A percentile compares a stretch with the other conserved stretches of the same genome.
phyloP scores from a whole-genome alignment of 345 rosid species.

The Euphorbia peplus region DNA sequence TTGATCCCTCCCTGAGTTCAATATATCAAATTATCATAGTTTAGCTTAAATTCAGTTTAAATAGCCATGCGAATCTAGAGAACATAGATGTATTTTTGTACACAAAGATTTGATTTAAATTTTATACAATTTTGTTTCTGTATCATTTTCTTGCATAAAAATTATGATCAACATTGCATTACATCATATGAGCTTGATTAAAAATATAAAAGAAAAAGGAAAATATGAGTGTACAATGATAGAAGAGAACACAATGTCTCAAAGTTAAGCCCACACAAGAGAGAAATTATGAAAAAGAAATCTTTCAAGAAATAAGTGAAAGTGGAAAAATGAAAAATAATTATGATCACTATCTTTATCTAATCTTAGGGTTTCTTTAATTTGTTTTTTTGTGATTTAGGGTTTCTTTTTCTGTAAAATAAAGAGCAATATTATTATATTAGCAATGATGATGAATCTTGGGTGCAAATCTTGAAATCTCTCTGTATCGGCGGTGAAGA shows the following conservation, averaged over 20 bases:
- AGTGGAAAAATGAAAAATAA: background rate
- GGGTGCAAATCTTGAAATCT: slow-evolving; percentile 76
- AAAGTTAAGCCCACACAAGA: background rate
- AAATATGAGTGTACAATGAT: background rate
- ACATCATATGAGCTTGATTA: background rate
- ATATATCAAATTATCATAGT: too few relatives aligned
- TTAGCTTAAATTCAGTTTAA: too few relatives aligned
- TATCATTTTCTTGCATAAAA: too few relatives aligned
- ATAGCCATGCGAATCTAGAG: too few relatives aligned
- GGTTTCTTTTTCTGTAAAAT: slow-evolving; percentile 22
- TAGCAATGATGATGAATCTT: slow-evolving; percentile 94
- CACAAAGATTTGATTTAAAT: too few relatives aligned
- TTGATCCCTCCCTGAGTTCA: too few relatives aligned
- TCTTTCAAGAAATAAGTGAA: background rate
- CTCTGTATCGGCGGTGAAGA: slow-evolving; percentile 60
- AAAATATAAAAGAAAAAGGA: background rate
- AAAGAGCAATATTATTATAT: too few relatives aligned
- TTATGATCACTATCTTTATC: too few relatives aligned
- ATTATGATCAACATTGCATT: too few relatives aligned
- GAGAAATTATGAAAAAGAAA: background rate
- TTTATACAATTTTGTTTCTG: too few relatives aligned
- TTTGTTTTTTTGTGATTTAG: too few relatives aligned
- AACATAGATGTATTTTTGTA: too few relatives aligned
- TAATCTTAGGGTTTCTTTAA: background rate
- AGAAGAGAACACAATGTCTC: background rate